Conservation (phyloP, 176 grass and related monocot genomes). For the Secale cereale region DNA sequence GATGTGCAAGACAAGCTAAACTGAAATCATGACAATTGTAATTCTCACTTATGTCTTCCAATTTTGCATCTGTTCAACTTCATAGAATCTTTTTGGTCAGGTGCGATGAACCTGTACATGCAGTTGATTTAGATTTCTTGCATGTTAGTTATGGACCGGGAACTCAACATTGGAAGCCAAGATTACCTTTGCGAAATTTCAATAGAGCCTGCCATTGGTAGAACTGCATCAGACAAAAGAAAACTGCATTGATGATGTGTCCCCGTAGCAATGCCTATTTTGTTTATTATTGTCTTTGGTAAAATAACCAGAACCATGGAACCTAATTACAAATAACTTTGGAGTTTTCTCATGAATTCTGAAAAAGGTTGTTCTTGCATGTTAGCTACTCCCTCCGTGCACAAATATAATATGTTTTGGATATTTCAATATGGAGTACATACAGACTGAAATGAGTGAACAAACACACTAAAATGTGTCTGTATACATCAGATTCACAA, state of each 20-base stretch:
- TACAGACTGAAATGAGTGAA: too few relatives aligned
- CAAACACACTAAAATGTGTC: too few relatives aligned
- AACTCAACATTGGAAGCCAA: neutral
- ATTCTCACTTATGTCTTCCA: neutral
- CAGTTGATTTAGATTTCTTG: neutral
- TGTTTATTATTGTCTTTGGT: neutral
- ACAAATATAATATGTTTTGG: too few relatives aligned
- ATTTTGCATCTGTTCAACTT: neutral
- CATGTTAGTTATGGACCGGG: neutral
- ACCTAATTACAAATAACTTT: neutral
- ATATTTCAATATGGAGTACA: too few relatives aligned
- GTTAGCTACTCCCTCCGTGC: neutral
- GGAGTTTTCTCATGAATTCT: neutral
- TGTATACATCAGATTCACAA: too few relatives aligned
- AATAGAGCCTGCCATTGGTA: neutral
- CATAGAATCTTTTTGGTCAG: neutral
- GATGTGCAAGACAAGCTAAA: neutral
- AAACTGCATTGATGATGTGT: neutral
- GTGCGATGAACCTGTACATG: neutral
- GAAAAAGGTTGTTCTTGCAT: slow-evolving; percentile 9
- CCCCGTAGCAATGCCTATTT: neutral
- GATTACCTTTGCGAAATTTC: neutral
- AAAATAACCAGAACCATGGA: neutral
- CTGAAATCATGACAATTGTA: neutral
- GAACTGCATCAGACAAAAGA: neutral